These are phyloP conservation scores for Trametes polyzona DNA, from an alignment of 1,284 basidiomycete genomes.

Conservation along the genomic window DNA sequence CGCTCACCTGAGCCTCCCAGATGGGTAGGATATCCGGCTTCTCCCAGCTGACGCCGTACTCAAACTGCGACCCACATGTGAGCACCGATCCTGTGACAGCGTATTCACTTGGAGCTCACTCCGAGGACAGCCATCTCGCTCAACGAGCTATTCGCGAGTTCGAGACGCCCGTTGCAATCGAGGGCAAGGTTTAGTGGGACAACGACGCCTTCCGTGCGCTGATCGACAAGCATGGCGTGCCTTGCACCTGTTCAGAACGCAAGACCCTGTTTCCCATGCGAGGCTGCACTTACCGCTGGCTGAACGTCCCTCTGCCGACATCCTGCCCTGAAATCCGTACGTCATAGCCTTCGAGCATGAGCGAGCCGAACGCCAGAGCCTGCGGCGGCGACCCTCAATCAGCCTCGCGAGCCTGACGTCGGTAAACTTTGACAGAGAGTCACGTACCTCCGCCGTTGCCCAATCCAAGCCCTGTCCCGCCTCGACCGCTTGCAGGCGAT, in stretches of 20 bases:
- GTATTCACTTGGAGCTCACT: conserved; percentile 47
- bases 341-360: conserved; percentile 80
- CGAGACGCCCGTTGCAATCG: conserved; percentile 69
- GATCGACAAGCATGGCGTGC: conserved; percentile 91
- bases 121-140: conserved; percentile 88
- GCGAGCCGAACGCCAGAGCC: conserved; percentile 84
- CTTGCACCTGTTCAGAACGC: conserved; percentile 36
- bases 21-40: conserved; percentile 78
- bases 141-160: conserved; percentile 86
- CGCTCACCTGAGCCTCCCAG: conserved; percentile 83
- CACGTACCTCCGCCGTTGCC: conserved; percentile 81
- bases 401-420: background rate
- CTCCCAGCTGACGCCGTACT: conserved; percentile 89
- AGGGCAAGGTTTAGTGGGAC: conserved; percentile 78
- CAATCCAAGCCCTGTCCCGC: conserved; percentile 79
- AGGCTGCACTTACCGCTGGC: conserved; percentile 63
- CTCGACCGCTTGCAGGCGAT: conserved; percentile 73
- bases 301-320: conserved; percentile 89
- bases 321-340: conserved; percentile 90
- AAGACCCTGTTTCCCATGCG: conserved; percentile 1
- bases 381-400: conserved; percentile 31
- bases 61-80: conserved; percentile 56
- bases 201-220: conserved; percentile 75
- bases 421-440: background rate
- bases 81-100: conserved; percentile 2